Base-by-base conservation (phyloP, 345 rosid genomes). In the Gossypium herbaceum region DNA sequence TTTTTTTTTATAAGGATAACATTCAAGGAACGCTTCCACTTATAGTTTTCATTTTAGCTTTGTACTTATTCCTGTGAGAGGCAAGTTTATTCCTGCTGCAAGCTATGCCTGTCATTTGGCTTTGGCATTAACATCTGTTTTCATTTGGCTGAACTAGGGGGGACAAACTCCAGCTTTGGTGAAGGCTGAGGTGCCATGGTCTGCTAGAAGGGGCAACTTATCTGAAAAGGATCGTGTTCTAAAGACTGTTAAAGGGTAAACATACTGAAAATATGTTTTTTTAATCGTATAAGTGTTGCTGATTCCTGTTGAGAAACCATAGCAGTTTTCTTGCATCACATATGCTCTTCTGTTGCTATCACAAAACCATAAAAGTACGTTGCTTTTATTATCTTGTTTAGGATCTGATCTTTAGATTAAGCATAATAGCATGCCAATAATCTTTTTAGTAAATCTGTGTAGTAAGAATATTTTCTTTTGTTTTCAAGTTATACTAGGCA, bases 131-230 rank as follows among this genome's bases (percentile, higher is more conserved):
- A 71, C 19, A 52, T 50, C 24, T 24, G 27, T 8, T 73, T 58
- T 75, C 52, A 29, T 76, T 68, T 65, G 63, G 63, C 68, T 68
- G 62, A 75, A 78, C 73, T 85, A 95, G 96, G 97, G 83, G 29
- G 97, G 94, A 15, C 86, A 91, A 60, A 65, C 90, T 79, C 88
- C 92, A 73, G 79, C 83, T 59, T 83, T 93, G 72, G 84, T 87
- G 72, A 95, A 91, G 80, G 98, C 99, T 79, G 96, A 95, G 74
- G 90, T 84, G 56, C 99, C 99, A 68, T 95, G 99, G 99, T 91
- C 98, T 13, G 89, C 85, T 73, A 88, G 81, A 79, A 91, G 87
- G 78, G 93, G 91, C 60, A 91, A 72, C 79, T 85, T 93, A 73
- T 90, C 97, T 34, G 99, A 95, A 17, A 84, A 89, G 60, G 97